A percentile compares a stretch with the other conserved stretches of the same genome.
Conservation (phyloP, 73 alveolate genomes). For the Tetrahymena borealis region DNA sequence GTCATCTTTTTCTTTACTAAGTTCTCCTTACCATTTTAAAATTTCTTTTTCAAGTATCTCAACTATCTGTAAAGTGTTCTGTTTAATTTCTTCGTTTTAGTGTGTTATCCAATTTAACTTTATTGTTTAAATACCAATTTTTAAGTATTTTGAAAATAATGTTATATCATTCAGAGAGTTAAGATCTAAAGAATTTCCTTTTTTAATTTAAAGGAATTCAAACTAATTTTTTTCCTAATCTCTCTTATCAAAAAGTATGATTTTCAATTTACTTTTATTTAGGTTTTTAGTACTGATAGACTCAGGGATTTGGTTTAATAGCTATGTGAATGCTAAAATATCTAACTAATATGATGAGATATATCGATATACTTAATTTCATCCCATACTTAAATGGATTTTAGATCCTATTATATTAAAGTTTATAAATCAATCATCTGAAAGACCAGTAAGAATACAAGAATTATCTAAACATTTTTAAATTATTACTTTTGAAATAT, state of each 20-base stretch:
- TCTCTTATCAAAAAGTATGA: no score
- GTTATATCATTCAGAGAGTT: no score
- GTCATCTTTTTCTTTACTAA: neutral
- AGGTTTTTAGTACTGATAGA: neutral
- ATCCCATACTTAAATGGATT: neutral
- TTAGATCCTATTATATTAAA: neutral
- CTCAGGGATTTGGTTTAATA: neutral
- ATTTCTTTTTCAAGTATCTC: neutral
- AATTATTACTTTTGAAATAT: neutral
- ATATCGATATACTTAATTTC: neutral
- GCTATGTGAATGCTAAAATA: neutral
- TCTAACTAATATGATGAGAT: neutral
- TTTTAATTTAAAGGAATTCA: no score
- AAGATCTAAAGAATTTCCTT: no score
- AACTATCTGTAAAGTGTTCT: neutral
- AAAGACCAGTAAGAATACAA: no score
- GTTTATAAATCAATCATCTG: no score
- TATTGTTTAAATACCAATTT: no score
- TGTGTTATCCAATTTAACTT: neutral
- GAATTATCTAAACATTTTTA: neutral
- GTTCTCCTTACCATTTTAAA: neutral
- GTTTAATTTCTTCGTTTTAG: neutral
- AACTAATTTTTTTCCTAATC: no score
- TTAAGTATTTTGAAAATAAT: no score
- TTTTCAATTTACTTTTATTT: neutral